Evolutionary conservation across 2,329 filamentous ascomycete genomes (phyloP), one percentile per base, ranked within the genome.

Genomic region (Fusarium coffeatum): DNA sequence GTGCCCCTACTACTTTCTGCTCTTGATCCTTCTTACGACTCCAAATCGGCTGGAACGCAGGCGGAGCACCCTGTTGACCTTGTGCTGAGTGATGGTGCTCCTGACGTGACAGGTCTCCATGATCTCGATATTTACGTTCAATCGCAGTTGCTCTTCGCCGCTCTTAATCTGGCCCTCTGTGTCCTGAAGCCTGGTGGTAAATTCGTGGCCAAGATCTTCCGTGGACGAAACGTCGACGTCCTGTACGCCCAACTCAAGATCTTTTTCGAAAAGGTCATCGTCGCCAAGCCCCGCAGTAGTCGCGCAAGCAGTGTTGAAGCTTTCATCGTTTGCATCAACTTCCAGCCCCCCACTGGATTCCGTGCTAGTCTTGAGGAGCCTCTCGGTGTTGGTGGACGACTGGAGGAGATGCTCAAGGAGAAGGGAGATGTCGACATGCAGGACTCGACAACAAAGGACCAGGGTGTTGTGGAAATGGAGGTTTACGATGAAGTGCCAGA

Each of bases 111-210:
- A 1, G 96, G 96, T 22, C 86, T 99, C 2, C 96, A 99, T 79
- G 96, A 99, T 79, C 88, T 99, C 37, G 96, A 99, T 80, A 98
- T 98, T 73, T 99, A 99, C 81, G 93, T 99, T 20, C 96, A 99
- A 81, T 94, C 93, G 11, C 96, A 98, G 81, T 87, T 99, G 11
- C 90, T 99, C 51, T 98, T 97, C 80, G 93, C 95, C 0, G 96
- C 96, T 0, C 87, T 99, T 22, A 97, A 98, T 79, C 88, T 99
- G 5, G 94, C 96, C 1, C 88, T 98, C 15, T 97, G 95, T 77
- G 94, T 99, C 15, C 87, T 99, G 23, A 92, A 92, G 64, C 94
- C 94, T 0, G 96, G 96, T 45, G 96, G 96, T 68, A 97, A 93
- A 76, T 99, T 99, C 74, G 95, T 99, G 10, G 96, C 96, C 64